Conservation (phyloP, 257 asterid species). For the Buddleja alternifolia region DNA sequence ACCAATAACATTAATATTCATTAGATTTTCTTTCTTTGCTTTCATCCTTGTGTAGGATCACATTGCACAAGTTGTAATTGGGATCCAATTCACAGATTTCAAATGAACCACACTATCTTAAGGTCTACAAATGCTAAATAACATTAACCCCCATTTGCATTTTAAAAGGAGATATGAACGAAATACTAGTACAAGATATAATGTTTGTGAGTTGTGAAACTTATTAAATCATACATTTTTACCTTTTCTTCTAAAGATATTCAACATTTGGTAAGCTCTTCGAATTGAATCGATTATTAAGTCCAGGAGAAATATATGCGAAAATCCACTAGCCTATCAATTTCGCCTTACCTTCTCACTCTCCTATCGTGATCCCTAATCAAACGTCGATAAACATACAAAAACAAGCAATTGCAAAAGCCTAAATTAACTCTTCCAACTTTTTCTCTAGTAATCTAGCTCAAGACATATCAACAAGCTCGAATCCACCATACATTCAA, state of each 20-base stretch:
- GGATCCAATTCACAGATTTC: background rate
- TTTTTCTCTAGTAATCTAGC: slow-evolving; percentile 11
- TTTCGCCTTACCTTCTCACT: slow-evolving; percentile 10
- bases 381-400: slow-evolving; percentile 1
- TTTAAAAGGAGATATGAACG: no score
- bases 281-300: background rate
- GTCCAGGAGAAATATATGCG: background rate
- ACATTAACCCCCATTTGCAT: no score
- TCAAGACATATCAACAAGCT: slow-evolving; percentile 22
- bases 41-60: slow-evolving; percentile 3
- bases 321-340: slow-evolving; percentile 3
- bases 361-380: slow-evolving; percentile 21
- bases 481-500: slow-evolving; percentile 19
- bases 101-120: background rate
- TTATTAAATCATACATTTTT: no score
- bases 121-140: background rate
- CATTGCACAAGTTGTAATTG: background rate
- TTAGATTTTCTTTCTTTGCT: background rate
- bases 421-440: slow-evolving; percentile 21
- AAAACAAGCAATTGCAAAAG: slow-evolving; percentile 26
- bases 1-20: background rate
- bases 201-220: no score
- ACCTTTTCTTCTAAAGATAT: no score
- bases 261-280: slow-evolving; percentile 6
- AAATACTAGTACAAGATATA: no score